These are phyloP conservation scores for Fomitiporia mediterranea DNA, from an alignment of 1,284 basidiomycete genomes.

Conservation along the genomic window DNA sequence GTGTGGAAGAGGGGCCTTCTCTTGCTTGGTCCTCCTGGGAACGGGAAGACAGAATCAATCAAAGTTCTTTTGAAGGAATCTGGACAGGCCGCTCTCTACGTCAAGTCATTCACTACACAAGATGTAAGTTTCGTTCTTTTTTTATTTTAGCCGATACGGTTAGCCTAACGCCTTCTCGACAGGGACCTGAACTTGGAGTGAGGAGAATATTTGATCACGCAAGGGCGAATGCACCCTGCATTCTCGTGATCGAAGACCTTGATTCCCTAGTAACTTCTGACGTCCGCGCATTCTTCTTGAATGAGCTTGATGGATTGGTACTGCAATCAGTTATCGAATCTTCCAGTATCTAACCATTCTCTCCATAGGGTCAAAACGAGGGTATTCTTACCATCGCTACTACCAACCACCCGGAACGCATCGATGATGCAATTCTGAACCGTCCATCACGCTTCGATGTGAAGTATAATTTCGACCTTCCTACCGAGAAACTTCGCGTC, in stretches of 20 bases:
- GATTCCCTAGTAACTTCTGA: conserved; percentile 38
- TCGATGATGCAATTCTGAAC: conserved; percentile 42
- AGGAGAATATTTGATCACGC: conserved; percentile 32
- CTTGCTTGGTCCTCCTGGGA: conserved; percentile 32
- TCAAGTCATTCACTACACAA: conserved; percentile 33
- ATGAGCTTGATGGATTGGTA: conserved; percentile 40
- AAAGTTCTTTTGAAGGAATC: conserved; percentile 27
- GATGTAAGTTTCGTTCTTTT: neutral
- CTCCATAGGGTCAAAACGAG: conserved; percentile 33
- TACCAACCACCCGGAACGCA: conserved; percentile 44
- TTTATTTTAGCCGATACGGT: neutral
- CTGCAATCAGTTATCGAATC: too few species aligned
- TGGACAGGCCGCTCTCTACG: conserved; percentile 35
- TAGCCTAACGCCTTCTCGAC: neutral
- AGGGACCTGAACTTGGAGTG: conserved; percentile 31
- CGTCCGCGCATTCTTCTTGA: conserved; percentile 44
- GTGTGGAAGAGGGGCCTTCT: conserved; percentile 39
- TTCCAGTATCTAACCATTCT: conserved; percentile 3
- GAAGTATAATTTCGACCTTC: conserved; percentile 38
- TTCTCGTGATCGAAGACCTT: conserved; percentile 44
- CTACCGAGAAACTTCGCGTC: conserved; percentile 24
- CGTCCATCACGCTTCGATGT: conserved; percentile 45
- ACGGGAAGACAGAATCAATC: conserved; percentile 30
- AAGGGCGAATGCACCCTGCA: conserved; percentile 35
- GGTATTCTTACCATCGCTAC: conserved; percentile 42